Evolutionary conservation across 2,329 filamentous ascomycete genomes (phyloP).

Genomic region (Xylaria sp.): DNA sequence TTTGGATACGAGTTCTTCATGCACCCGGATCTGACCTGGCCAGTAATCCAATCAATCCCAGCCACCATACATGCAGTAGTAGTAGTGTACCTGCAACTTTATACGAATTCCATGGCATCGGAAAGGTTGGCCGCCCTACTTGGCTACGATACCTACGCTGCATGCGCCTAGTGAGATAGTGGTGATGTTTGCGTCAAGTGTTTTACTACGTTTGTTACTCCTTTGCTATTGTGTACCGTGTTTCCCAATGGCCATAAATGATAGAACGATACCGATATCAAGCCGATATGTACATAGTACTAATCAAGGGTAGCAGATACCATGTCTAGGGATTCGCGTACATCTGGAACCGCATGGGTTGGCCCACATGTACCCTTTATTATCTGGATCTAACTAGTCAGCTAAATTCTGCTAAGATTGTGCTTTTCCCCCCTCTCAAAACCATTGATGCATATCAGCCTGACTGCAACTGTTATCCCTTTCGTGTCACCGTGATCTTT

Average conservation of each 20-base stretch:
- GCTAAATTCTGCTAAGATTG: background rate
- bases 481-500: constrained; percentile 7
- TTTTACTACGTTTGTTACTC: background rate
- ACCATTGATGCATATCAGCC: background rate
- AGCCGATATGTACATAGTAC: background rate
- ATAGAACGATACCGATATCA: too few relatives aligned
- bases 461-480: constrained; percentile 3
- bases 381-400: background rate
- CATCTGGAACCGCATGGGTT: background rate
- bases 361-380: constrained; percentile 6
- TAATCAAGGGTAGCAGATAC: background rate
- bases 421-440: background rate
- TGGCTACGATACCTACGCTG: background rate
- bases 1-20: too few relatives aligned
- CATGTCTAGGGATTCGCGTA: constrained; percentile 4
- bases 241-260: too few relatives aligned
- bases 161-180: background rate
- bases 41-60: background rate
- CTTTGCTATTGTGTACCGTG: background rate
- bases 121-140: constrained; percentile 3
- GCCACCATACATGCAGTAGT: background rate
- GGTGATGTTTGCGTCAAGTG: background rate
- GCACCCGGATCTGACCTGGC: too few relatives aligned
- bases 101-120: constrained; percentile 5
- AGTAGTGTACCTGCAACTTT: background rate